Percentiles rank a stretch among this genome's conserved stretches.
These are phyloP conservation scores for Aspergillus arachidicola DNA, from an alignment of 2,329 filamentous ascomycete genomes.

Conservation along the genomic window DNA sequence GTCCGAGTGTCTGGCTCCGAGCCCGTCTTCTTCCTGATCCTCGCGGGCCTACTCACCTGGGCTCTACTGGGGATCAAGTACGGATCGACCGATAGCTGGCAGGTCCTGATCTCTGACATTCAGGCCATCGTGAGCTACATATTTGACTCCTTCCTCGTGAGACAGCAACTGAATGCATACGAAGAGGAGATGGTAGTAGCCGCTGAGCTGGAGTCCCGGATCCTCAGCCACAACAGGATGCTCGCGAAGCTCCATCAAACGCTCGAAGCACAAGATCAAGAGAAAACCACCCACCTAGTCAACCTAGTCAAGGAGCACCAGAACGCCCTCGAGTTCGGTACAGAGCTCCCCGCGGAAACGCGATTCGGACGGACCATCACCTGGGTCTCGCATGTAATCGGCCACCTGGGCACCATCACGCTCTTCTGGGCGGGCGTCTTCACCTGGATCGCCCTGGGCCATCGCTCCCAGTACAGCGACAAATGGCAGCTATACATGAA, in stretches of 20 bases:
- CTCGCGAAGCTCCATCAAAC: neutral
- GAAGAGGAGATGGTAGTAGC: slow-evolving; percentile 15
- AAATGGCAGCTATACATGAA: slow-evolving; percentile 26
- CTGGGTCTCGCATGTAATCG: neutral
- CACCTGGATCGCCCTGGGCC: slow-evolving; percentile 8
- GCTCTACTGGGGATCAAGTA: slow-evolving; percentile 29
- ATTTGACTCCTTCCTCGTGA: slow-evolving; percentile 32
- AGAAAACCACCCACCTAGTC: neutral
- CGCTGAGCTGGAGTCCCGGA: slow-evolving; percentile 13
- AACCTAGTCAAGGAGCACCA: neutral
- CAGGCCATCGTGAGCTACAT: slow-evolving; percentile 32
- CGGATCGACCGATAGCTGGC: slow-evolving; percentile 23
- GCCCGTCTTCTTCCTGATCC: slow-evolving; percentile 30
- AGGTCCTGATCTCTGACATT: slow-evolving; percentile 29
- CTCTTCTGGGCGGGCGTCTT: slow-evolving; percentile 6
- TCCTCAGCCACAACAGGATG: slow-evolving; percentile 13
- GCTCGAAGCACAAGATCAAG: neutral
- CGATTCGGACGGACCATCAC: slow-evolving; percentile 2
- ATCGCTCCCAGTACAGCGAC: neutral
- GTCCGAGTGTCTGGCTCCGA: slow-evolving; percentile 29
- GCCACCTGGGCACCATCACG: slow-evolving; percentile 1
- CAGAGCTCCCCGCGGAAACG: slow-evolving; percentile 32
- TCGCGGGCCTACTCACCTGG: slow-evolving; percentile 30
- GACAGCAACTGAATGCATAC: slow-evolving; percentile 28
- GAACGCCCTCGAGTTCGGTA: slow-evolving; percentile 15